A percentile compares a stretch with the other conserved stretches of the same genome.
Evolutionary conservation across 257 asterid genomes (phyloP).

Genomic region (Solanum virginianum): DNA sequence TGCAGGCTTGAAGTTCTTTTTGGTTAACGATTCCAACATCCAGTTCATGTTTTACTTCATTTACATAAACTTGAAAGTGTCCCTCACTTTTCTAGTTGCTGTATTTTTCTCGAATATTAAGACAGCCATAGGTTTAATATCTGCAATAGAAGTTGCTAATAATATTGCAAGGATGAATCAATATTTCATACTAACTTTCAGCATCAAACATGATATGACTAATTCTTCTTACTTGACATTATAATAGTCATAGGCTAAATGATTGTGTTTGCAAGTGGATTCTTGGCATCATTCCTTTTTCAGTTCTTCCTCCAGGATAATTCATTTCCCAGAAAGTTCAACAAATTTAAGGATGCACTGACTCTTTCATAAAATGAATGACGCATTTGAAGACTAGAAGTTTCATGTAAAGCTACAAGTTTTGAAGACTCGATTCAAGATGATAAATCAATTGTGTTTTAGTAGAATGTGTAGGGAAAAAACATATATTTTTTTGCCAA

Average conservation of each 20-base stretch:
- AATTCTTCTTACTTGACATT: constrained; percentile 2
- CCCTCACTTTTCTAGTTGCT: constrained; percentile 83
- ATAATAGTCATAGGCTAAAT: constrained; percentile 74
- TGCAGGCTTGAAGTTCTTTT: constrained; percentile 84
- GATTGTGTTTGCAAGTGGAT: constrained; percentile 78
- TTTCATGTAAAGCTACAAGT: too few relatives aligned
- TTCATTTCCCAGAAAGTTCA: constrained; percentile 81
- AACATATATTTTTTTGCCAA: too few relatives aligned
- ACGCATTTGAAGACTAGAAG: too few relatives aligned
- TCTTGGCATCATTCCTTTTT: constrained; percentile 83
- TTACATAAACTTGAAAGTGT: constrained; percentile 86
- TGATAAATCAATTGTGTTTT: too few relatives aligned
- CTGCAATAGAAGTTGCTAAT: background rate
- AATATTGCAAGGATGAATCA: background rate
- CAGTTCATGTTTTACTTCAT: constrained; percentile 82
- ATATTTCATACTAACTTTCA: background rate
- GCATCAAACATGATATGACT: background rate
- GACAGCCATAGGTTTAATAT: constrained; percentile 70
- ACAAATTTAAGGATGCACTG: background rate
- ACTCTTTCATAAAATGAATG: background rate
- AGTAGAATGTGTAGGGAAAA: too few relatives aligned
- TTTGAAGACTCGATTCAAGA: too few relatives aligned
- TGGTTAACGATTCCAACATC: constrained; percentile 74
- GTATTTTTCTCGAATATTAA: constrained; percentile 56
- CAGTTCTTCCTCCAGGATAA: constrained; percentile 75